Evolutionary conservation across 2,329 filamentous ascomycete species (phyloP), one percentile per base, ranked within the genome.

Genomic region (Botrytis fabae): DNA sequence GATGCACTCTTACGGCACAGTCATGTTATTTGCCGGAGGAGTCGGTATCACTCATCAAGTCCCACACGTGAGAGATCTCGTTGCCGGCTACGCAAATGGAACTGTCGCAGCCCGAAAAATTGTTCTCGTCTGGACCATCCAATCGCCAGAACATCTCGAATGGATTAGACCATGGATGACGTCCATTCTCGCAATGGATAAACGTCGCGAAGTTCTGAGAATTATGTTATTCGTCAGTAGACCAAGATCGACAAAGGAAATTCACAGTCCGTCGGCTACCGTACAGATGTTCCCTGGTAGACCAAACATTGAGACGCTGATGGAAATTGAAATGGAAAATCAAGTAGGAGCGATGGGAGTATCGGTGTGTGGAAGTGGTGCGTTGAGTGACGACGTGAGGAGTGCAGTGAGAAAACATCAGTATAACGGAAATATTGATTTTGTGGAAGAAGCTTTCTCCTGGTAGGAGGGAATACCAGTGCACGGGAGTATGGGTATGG

Each of bases 121-220:
- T 68, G 85, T 93, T 8, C 86, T 95, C 38, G 89, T 94, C 59
- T 95, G 93, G 93, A 90, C 90, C 66, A 92, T 95, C 73, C 92
- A 93, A 78, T 92, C 88, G 78, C 91, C 91, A 77, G 92, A 94
- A 83, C 92, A 94, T 81, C 86, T 95, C 44, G 92, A 95, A 81
- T 95, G 92, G 92, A 94, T 94, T 80, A 87, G 92, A 64, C 91
- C 91, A 12, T 94, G 92, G 91, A 94, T 95, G 92, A 94, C 92
- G 5, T 87, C 91, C 79, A 93, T 94, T 75, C 85, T 94, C 57
- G 88, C 88, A 73, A 92, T 94, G 90, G 91, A 93, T 73, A 89
- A 87, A 81, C 89, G 92, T 68, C 88, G 92, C 73, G 92, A 94
- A 74, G 87, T 92, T 70, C 85, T 95, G 71, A 90, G 91, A 76